A percentile compares a stretch with the other conserved stretches of the same genome.
Evolutionary conservation across 108 stramenopile species (phyloP).

Genomic region (Hondaea fermentalgiana): DNA sequence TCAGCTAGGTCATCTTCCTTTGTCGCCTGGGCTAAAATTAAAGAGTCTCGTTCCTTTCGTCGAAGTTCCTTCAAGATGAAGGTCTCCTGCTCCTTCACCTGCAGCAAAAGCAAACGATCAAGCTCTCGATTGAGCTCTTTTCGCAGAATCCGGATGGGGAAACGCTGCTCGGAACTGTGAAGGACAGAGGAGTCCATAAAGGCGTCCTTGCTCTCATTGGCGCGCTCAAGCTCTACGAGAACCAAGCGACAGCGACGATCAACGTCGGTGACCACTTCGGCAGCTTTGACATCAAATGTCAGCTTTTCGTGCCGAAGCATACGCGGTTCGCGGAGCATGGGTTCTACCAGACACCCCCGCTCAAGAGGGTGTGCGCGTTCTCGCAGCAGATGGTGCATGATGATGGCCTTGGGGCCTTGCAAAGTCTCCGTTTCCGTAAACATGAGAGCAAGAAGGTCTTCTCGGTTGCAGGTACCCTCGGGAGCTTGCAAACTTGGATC

Average conservation of each 20-base stretch:
- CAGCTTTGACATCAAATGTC: not conserved
- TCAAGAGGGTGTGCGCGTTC: not conserved
- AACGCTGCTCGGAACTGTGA: slow-evolving; percentile 42
- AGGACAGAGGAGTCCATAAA: slow-evolving; percentile 38
- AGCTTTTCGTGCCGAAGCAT: not conserved
- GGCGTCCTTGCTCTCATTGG: slow-evolving; percentile 23
- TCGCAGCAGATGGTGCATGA: not conserved
- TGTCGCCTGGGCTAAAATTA: slow-evolving; percentile 6
- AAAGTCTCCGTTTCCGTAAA: not conserved
- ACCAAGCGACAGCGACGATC: slow-evolving; percentile 38
- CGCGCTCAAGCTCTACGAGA: slow-evolving; percentile 46
- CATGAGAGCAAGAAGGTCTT: not conserved
- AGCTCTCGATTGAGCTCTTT: slow-evolving; percentile 50
- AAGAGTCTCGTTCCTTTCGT: not conserved
- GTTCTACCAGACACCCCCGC: not conserved
- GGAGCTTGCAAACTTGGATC: not conserved
- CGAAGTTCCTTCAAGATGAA: slow-evolving; percentile 36
- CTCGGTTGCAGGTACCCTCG: not conserved
- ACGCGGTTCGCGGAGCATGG: not conserved
- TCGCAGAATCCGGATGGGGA: slow-evolving; percentile 39
- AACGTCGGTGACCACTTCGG: slow-evolving; percentile 28
- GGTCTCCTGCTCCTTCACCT: slow-evolving; percentile 48
- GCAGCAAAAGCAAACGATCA: slow-evolving; percentile 39
- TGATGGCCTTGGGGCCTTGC: not conserved
- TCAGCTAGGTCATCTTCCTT: not conserved